Percentiles rank a stretch among this genome's conserved stretches.
These are phyloP conservation scores for Fusarium liriodendri DNA, from an alignment of 2,329 filamentous ascomycete species.

Conservation along the genomic window DNA sequence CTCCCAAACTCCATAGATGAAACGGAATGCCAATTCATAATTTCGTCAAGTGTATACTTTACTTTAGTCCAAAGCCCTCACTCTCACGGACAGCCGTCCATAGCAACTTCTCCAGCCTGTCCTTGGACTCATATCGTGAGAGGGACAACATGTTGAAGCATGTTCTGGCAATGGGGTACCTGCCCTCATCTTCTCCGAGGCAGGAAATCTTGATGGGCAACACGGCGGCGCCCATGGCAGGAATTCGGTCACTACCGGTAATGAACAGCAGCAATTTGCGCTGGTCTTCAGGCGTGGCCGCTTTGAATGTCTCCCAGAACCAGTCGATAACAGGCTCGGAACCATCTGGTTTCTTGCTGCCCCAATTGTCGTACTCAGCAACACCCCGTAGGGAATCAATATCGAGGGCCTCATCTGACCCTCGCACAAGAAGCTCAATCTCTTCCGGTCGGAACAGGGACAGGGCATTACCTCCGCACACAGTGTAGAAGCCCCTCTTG, in stretches of 20 bases:
- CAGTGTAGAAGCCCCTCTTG: conserved; percentile 92
- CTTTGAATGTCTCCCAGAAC: conserved; percentile 89
- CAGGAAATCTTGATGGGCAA: conserved; percentile 81
- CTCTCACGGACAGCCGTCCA: conserved; percentile 92
- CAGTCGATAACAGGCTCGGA: conserved; percentile 77
- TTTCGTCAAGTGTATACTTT: conserved; percentile 41
- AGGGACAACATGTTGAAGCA: conserved; percentile 90
- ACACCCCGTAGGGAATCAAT: conserved; percentile 80
- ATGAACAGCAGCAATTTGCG: conserved; percentile 86
- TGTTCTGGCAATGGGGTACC: conserved; percentile 88
- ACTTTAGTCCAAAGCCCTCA: conserved; percentile 92
- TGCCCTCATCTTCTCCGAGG: conserved; percentile 76
- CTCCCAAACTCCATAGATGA: conserved; percentile 33
- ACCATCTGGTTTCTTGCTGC: conserved; percentile 63
- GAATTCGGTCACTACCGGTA: conserved; percentile 90
- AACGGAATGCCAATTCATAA: conserved; percentile 29
- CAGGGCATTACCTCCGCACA: conserved; percentile 88
- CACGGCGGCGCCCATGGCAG: conserved; percentile 85
- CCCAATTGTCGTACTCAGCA: conserved; percentile 87
- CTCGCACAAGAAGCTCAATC: conserved; percentile 87
- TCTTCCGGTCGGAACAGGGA: conserved; percentile 91
- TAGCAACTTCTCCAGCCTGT: conserved; percentile 76
- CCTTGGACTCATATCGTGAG: conserved; percentile 75
- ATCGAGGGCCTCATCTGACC: conserved; percentile 86
- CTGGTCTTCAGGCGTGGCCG: conserved; percentile 74